Conservation (phyloP, 2,329 filamentous ascomycete genomes). For the Fusarium sp. region DNA sequence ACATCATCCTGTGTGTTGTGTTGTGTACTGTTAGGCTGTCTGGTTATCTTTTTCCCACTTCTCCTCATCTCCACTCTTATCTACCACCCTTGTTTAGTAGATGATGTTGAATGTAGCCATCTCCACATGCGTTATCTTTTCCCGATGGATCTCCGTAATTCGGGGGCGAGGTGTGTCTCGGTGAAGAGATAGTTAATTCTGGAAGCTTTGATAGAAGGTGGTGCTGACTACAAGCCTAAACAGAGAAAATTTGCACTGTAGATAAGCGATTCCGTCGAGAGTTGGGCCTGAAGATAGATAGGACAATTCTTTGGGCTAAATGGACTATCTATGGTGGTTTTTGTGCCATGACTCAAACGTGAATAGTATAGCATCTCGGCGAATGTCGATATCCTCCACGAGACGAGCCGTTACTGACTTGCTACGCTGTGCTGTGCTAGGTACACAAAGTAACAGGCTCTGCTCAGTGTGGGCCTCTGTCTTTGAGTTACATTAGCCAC, state of each 20-base stretch:
- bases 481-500: constrained; percentile 18
- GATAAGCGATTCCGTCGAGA: too few species aligned
- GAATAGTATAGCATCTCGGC: too few species aligned
- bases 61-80: constrained; percentile 38
- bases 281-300: too few species aligned
- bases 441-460: neutral
- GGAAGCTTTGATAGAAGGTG: constrained; percentile 35
- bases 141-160: constrained; percentile 33
- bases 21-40: constrained; percentile 1
- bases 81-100: constrained; percentile 19
- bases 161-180: constrained; percentile 28
- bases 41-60: constrained; percentile 1
- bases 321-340: too few species aligned
- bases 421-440: neutral
- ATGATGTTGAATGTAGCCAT: constrained; percentile 7
- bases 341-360: too few species aligned
- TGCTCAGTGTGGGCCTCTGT: constrained; percentile 27
- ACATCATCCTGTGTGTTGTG: too few species aligned
- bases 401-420: neutral
- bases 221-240: neutral
- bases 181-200: constrained; percentile 33
- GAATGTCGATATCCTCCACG: neutral
- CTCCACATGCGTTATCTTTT: constrained; percentile 33
- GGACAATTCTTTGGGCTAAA: too few species aligned
- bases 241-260: neutral